A percentile compares a stretch with the other conserved stretches of the same genome.
Conservation (phyloP, 1,139 yeast species). For the Petasospora rhodanensis region DNA sequence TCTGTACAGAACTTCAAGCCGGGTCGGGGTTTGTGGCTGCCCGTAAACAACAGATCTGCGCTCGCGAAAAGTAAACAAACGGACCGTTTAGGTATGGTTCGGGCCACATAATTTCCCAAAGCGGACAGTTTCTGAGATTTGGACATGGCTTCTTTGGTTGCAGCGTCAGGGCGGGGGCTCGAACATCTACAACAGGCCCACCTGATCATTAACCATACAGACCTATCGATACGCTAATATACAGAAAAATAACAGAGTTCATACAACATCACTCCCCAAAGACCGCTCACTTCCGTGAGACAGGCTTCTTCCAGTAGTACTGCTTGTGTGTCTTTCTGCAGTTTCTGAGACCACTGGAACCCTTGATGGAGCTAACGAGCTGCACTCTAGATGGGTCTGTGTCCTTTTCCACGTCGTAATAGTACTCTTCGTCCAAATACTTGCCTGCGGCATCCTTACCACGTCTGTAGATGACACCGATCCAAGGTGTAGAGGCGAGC, state of each 20-base stretch:
- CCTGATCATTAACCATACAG: too few relatives aligned
- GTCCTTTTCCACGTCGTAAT: constrained; percentile 83
- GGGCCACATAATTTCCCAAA: constrained; percentile 5
- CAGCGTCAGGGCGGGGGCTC: too few relatives aligned
- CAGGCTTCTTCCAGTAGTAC: constrained; percentile 79
- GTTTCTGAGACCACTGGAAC: constrained; percentile 74
- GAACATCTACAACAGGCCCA: too few relatives aligned
- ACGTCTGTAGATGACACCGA: constrained; percentile 79
- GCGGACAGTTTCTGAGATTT: too few relatives aligned
- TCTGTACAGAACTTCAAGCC: too few relatives aligned
- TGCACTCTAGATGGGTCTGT: constrained; percentile 61
- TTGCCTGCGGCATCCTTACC: constrained; percentile 98
- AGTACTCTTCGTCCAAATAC: constrained; percentile 88
- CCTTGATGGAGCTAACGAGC: constrained; percentile 73
- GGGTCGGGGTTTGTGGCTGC: too few relatives aligned
- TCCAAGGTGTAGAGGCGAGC: constrained; percentile 38
- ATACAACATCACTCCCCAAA: neutral
- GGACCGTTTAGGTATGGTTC: constrained; percentile 5
- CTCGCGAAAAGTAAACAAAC: constrained; percentile 7
- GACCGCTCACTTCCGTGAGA: constrained; percentile 12
- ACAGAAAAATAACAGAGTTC: constrained; percentile 1
- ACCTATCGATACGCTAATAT: too few relatives aligned
- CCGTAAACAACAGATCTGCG: neutral
- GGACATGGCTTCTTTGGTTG: too few relatives aligned
- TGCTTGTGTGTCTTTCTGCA: constrained; percentile 95